Evolutionary conservation across 768 basidiomycete species (phyloP).

Genomic region (Pulveroboletus sp.): DNA sequence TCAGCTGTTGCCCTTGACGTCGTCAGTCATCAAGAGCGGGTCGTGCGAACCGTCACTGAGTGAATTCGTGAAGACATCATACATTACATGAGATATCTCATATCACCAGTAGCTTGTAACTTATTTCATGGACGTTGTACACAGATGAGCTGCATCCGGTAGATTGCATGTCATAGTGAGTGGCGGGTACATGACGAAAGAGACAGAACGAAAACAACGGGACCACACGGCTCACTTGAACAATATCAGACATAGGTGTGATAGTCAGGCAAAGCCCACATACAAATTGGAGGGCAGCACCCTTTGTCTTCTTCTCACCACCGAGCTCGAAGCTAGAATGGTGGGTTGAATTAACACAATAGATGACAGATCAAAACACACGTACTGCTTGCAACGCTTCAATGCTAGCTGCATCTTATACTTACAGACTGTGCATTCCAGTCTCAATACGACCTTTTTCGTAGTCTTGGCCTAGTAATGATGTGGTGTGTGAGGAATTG

Average conservation of each 20-base stretch:
- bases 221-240: slow-evolving; percentile 21
- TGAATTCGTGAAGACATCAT: too few relatives aligned
- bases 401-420: slow-evolving; percentile 95
- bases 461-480: slow-evolving; percentile 84
- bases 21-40: too few relatives aligned
- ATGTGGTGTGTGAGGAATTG: neutral
- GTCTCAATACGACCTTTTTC: slow-evolving; percentile 97
- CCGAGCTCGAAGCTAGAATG: slow-evolving; percentile 89
- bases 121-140: too few relatives aligned
- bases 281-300: slow-evolving; percentile 92
- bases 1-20: too few relatives aligned
- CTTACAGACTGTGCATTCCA: slow-evolving; percentile 98
- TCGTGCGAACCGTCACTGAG: too few relatives aligned
- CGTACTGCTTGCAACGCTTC: slow-evolving; percentile 99
- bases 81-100: too few relatives aligned
- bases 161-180: slow-evolving; percentile 27
- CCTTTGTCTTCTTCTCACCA: slow-evolving; percentile 99
- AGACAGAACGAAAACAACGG: slow-evolving; percentile 12
- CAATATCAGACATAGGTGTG: neutral
- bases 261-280: slow-evolving; percentile 32
- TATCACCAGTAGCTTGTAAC: too few relatives aligned
- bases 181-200: slow-evolving; percentile 25
- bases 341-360: neutral
- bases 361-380: slow-evolving; percentile 13
- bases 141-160: slow-evolving; percentile 17